Percentiles rank a stretch among this genome's conserved stretches.
Conservation (phyloP, 805 yeast genomes). For the Tetrapisispora arboricola region DNA sequence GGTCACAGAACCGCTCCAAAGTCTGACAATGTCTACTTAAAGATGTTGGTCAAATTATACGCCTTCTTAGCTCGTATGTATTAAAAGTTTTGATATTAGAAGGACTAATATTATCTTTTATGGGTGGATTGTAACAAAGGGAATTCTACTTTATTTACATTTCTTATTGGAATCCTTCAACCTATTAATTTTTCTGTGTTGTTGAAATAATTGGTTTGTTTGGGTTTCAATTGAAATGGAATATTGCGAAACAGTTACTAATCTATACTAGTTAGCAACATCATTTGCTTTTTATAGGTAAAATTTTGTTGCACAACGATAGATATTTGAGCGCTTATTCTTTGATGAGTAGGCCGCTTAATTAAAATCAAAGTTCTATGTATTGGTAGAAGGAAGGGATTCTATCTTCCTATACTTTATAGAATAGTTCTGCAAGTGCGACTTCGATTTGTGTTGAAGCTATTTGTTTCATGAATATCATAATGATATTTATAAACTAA, state of each 20-base stretch:
- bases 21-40: constrained; percentile 98
- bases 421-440: constrained; percentile 32
- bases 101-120: constrained; percentile 1
- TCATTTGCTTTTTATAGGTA: background rate
- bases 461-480: too few species aligned
- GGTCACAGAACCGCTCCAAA: constrained; percentile 99
- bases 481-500: too few species aligned
- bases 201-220: background rate
- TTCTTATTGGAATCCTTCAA: background rate
- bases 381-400: constrained; percentile 3
- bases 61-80: constrained; percentile 98
- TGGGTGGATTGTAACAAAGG: constrained; percentile 5
- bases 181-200: too few species aligned
- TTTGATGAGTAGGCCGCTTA: background rate
- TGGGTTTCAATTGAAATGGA: background rate
- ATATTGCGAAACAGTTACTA: constrained; percentile 2
- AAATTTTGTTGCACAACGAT: background rate
- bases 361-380: background rate
- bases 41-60: constrained; percentile 94
- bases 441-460: constrained; percentile 2
- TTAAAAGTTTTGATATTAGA: constrained; percentile 1
- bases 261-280: background rate
- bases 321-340: background rate
- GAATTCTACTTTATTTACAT: constrained; percentile 12
- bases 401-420: constrained; percentile 2